Base-by-base conservation (phyloP, 768 basidiomycete species). In the Leccinum rimulosum region DNA sequence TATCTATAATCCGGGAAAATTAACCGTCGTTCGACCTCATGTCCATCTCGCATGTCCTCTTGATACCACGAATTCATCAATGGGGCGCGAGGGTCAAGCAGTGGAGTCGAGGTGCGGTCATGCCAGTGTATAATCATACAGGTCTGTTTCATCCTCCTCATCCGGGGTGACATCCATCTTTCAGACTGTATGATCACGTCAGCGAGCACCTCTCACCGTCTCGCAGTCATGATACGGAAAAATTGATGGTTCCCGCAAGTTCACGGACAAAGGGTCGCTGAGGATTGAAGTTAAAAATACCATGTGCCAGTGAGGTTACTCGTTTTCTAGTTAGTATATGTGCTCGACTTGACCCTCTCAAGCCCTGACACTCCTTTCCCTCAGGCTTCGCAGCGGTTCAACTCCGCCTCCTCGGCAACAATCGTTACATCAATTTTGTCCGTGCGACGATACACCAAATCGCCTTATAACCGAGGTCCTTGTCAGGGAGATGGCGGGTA, bases 201-300 rank as follows among this genome's bases (percentile, higher is more conserved):
- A 0, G 63, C 66, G 2, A 75, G 71, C 55, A 78, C 79, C 10
- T 31, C 31, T 31, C 31, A 31, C 31, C 31, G 31, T 67, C 73
- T 36, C 56, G 70, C 28, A 77, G 76, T 45, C 63, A 64, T 3
- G 50, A 53, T 14, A 45, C 30, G 52, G 60, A 59, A 27, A 40
- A 40, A 9, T 60, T 63, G 3, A 50, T 45, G 5, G 38, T 50
- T 4, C 63, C 66, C 19, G 63, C 57, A 43, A 59, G 64, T 38
- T 74, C 75, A 28, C 77, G 82, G 61, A 85, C 82, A n/a, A 94
- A 88, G 70, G 83, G 81, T 1, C 88, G 66, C 77, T 98, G 8
- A 98, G 96, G 96, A 86, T 86, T 58, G 93, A 97, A 73, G 82
- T 97, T 45, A 25, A 98, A 97, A 71, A 83, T 94, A 43, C 65